Evolutionary conservation across 805 yeast species (phyloP).

Genomic region (Candida coquimbonensis): DNA sequence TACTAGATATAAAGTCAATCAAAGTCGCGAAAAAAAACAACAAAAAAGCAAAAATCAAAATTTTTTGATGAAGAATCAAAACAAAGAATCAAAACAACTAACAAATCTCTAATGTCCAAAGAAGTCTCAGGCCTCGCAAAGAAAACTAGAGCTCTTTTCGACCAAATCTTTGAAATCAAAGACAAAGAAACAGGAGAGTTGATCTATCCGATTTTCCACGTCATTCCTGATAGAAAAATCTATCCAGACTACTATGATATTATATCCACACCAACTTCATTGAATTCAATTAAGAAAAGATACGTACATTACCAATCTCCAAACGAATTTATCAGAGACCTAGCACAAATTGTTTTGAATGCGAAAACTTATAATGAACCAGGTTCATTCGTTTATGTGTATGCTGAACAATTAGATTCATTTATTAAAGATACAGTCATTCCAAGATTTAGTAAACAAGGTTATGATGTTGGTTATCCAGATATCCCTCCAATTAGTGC

Average conservation of each 20-base stretch:
- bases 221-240: conserved; percentile 64
- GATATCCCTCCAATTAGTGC: conserved; percentile 26
- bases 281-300: conserved; percentile 60
- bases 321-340: conserved; percentile 65
- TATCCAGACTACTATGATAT: conserved; percentile 73
- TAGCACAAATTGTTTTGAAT: conserved; percentile 85
- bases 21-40: neutral
- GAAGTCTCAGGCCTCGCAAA: conserved; percentile 15
- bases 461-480: conserved; percentile 32
- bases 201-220: conserved; percentile 53
- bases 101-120: conserved; percentile 8
- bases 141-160: conserved; percentile 24
- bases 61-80: neutral
- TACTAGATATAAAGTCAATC: no score
- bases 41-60: neutral
- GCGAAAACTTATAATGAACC: conserved; percentile 79
- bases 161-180: conserved; percentile 32
- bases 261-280: conserved; percentile 75
- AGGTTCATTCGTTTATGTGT: conserved; percentile 57
- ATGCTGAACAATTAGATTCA: conserved; percentile 49
- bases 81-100: neutral
- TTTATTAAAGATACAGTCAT: conserved; percentile 30
- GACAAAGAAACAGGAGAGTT: conserved; percentile 33
- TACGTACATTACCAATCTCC: conserved; percentile 51
- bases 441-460: conserved; percentile 25